A percentile compares a stretch with the other conserved stretches of the same genome.
These are phyloP conservation scores for Ulota crispa DNA, from an alignment of 225 moss, liverwort and hornwort species.

Conservation along the genomic window DNA sequence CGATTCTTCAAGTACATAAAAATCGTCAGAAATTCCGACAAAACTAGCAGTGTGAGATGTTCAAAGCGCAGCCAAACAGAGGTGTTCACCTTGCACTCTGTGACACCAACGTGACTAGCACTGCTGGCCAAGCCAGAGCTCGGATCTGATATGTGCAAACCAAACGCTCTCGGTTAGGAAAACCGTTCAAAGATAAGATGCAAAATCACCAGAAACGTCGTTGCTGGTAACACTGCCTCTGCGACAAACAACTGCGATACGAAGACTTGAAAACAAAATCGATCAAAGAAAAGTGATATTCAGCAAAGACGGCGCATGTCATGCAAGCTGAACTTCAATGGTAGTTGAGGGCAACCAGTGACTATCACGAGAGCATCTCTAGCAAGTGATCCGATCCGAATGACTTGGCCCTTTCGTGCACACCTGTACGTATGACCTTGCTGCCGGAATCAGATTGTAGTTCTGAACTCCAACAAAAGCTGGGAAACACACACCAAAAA, in stretches of 20 bases:
- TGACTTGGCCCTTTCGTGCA: background rate
- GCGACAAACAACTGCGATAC: background rate
- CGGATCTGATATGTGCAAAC: slow-evolving; percentile 50
- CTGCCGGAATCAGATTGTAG: slow-evolving; percentile 61
- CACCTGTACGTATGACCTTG: slow-evolving; percentile 77
- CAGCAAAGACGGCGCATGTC: background rate
- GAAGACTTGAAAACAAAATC: background rate
- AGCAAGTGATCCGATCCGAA: background rate
- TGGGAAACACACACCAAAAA: slow-evolving; percentile 17
- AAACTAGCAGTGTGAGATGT: background rate
- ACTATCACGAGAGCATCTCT: background rate
- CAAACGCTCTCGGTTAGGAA: background rate
- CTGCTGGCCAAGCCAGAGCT: slow-evolving; percentile 89
- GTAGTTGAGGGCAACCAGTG: background rate
- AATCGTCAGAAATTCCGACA: background rate
- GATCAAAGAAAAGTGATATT: background rate
- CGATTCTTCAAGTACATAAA: background rate
- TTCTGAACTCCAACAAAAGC: slow-evolving; percentile 83
- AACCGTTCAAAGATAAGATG: background rate
- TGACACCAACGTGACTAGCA: slow-evolving; percentile 77
- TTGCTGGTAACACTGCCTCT: background rate
- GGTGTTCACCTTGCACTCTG: slow-evolving; percentile 74
- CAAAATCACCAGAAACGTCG: background rate
- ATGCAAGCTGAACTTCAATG: background rate
- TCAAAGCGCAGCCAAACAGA: background rate